These are phyloP conservation scores for Phytopythium aichiense DNA, from an alignment of 352 stramenopile genomes.

Conservation along the genomic window DNA sequence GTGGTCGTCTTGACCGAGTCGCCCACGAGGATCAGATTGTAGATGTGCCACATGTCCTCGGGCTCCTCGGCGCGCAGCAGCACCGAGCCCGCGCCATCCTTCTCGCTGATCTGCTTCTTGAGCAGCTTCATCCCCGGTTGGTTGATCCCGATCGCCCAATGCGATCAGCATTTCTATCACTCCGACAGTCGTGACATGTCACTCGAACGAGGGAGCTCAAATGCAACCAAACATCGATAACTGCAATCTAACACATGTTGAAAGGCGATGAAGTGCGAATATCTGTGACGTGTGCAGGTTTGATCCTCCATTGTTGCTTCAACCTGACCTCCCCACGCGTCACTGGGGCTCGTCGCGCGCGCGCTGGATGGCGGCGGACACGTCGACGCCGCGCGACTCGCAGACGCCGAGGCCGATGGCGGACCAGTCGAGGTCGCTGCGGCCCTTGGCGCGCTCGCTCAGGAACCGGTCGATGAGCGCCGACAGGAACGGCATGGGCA, in stretches of 20 bases:
- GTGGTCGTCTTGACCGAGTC: conserved; percentile 97
- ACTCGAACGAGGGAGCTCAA: background rate
- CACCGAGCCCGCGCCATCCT: conserved; percentile 92
- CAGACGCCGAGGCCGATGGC: conserved; percentile 59
- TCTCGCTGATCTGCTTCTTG: conserved; percentile 91
- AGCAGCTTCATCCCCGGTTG: conserved; percentile 85
- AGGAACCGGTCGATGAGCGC: conserved; percentile 67
- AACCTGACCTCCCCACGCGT: background rate
- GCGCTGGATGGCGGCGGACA: conserved; percentile 30
- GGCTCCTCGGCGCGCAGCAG: conserved; percentile 93
- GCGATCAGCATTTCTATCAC: background rate
- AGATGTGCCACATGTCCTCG: conserved; percentile 99
- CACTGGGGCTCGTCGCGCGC: conserved; percentile 14
- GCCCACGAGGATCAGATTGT: conserved; percentile 95
- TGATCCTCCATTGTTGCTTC: no score
- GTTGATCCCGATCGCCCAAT: background rate
- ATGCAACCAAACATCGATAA: background rate
- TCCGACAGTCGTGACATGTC: background rate
- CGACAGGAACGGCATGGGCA: conserved; percentile 79
- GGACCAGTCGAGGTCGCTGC: conserved; percentile 71
- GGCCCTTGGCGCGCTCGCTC: conserved; percentile 50
- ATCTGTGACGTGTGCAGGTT: no score
- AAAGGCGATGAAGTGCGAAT: no score
- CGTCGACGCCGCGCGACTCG: conserved; percentile 57
- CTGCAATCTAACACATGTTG: background rate